Base-by-base conservation (phyloP, 495 filamentous ascomycete species). In the Immersiella caudata region DNA sequence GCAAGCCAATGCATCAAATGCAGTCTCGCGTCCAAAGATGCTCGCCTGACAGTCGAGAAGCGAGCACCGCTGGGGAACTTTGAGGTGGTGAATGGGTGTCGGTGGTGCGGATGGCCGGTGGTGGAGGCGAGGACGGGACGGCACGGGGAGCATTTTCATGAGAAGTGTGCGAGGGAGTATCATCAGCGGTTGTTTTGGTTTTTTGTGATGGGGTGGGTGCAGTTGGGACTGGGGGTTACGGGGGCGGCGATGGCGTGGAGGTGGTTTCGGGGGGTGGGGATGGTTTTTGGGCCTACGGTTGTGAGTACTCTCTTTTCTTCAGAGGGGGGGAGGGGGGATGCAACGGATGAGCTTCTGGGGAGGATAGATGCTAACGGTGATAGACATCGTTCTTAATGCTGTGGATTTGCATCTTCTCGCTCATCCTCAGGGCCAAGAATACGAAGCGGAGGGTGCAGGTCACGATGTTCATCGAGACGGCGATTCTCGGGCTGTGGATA, bases 101-200 rank as follows among this genome's bases (percentile, higher is more conserved):
- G 74, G 22, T 76, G 73, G 73, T 78, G 76, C 50, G 73, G 73
- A 11, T 59, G 24, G 35, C 74, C 76, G 49, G 67, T 76, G 18
- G 27, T 25, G 22, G 67, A 67, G 0, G 64, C 62, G 3, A 60
- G 9, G 0, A 24, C 55, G 9, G 66, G 71, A 9, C 67, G 35
- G 25, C 61, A 61, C 0, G 60, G 73, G 57, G 71, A 71, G 54
- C 67, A 75, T 65, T 75, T 76, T 50, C 77, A 77, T 56, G 60
- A 24, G 12, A 9, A 5, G 6, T 79, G 77, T 66, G 73, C 76
- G 49, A 62, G 62, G 35, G 49, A 62, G 0, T 79, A 75, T 63
- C 71, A 73, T 33, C 24, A 65, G n/a, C 62, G 64, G 9, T 65
- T 79, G 18, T 36, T 71, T 6, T 18, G 54, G 29, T 75, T 69